Conservation (phyloP, 495 filamentous ascomycete species). For the Daldinia caldariorum region DNA sequence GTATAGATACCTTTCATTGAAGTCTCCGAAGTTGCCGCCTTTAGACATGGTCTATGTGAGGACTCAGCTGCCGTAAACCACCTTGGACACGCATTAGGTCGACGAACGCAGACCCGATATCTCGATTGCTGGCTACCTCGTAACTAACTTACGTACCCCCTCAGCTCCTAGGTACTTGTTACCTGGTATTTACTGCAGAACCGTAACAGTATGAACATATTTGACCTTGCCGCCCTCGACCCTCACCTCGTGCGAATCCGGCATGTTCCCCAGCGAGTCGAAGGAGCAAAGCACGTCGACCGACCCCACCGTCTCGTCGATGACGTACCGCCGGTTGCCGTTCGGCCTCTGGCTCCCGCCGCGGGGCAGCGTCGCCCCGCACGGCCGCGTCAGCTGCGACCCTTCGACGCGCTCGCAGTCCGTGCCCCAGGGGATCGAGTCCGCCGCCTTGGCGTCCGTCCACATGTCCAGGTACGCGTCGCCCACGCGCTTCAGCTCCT, state of each 20-base stretch:
- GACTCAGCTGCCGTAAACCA: too few relatives aligned
- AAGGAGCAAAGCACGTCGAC: constrained; percentile 61
- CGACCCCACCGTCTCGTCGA: constrained; percentile 58
- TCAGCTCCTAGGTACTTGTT: not conserved
- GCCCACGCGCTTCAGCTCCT: constrained; percentile 54
- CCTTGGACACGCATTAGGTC: too few relatives aligned
- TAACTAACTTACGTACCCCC: too few relatives aligned
- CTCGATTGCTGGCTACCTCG: not conserved
- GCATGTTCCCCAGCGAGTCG: constrained; percentile 54
- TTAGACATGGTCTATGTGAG: too few relatives aligned
- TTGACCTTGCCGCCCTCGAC: constrained; percentile 57
- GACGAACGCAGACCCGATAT: not conserved
- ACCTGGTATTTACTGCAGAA: constrained; percentile 16
- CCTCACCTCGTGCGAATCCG: constrained; percentile 60
- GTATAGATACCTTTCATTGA: too few relatives aligned
- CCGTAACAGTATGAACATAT: constrained; percentile 58
- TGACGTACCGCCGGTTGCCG: constrained; percentile 59
- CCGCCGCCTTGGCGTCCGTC: constrained; percentile 56
- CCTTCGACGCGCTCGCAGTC: constrained; percentile 61
- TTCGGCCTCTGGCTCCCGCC: constrained; percentile 54
- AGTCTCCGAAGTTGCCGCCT: too few relatives aligned
- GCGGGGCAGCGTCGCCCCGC: constrained; percentile 51
- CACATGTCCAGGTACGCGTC: constrained; percentile 63
- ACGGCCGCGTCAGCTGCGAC: constrained; percentile 51
- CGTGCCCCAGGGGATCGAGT: constrained; percentile 58